Evolutionary conservation across 768 basidiomycete genomes (phyloP).

Genomic region (Mycena belliarum): DNA sequence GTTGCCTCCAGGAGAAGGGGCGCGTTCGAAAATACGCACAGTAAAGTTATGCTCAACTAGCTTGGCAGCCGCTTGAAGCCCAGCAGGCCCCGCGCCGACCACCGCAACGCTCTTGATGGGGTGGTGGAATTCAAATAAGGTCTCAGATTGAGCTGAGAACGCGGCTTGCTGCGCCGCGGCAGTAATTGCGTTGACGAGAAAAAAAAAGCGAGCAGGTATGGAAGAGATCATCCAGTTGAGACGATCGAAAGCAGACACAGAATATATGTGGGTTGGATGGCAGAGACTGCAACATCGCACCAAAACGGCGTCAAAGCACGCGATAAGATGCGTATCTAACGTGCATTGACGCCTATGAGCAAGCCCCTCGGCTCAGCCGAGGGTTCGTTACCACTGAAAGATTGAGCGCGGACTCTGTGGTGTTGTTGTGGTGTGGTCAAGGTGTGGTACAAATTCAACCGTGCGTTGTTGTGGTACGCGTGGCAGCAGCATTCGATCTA

Average conservation of each 20-base stretch:
- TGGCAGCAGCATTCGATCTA: background rate
- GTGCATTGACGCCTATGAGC: background rate
- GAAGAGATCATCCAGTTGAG: background rate
- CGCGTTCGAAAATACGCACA: constrained; percentile 22
- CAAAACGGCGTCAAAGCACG: constrained; percentile 19
- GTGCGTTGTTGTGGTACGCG: background rate
- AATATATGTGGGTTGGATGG: background rate
- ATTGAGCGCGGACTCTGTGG: background rate
- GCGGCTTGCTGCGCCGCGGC: constrained; percentile 13
- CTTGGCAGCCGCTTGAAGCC: constrained; percentile 18
- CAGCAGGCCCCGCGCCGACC: constrained; percentile 20
- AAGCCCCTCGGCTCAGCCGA: background rate
- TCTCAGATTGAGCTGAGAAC: background rate
- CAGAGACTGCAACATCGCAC: constrained; percentile 16
- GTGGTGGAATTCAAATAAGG: constrained; percentile 15
- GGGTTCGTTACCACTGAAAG: background rate
- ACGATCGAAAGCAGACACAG: background rate
- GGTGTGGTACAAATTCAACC: background rate
- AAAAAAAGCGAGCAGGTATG: background rate
- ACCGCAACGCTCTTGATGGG: constrained; percentile 21
- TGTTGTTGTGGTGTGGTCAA: too few species aligned
- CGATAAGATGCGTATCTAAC: background rate
- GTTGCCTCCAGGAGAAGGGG: constrained; percentile 24
- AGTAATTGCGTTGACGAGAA: background rate
- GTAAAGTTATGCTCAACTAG: constrained; percentile 21